phyloP scores from a whole-genome alignment of 139 green algal genomes.

The Chlamydomonas sp. region DNA sequence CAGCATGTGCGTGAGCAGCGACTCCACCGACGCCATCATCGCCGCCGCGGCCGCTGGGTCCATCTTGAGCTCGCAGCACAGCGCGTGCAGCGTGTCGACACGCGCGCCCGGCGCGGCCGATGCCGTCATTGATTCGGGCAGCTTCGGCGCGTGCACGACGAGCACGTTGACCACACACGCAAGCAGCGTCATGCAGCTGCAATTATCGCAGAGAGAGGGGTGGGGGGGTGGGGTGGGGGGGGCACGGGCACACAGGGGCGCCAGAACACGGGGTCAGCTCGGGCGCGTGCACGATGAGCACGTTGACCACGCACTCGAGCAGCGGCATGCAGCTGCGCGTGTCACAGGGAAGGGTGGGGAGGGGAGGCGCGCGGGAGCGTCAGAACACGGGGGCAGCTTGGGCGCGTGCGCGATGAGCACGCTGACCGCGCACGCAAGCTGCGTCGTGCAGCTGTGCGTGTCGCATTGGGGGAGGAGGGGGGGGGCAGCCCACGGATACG shows the following conservation, averaged over 20 bases:
- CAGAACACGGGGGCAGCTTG: conserved; percentile 3
- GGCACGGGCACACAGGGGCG: too few relatives aligned
- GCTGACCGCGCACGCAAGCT: conserved; percentile 39
- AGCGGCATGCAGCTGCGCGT: conserved; percentile 47
- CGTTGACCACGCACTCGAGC: conserved; percentile 37
- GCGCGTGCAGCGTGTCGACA: conserved; percentile 6
- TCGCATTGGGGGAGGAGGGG: too few relatives aligned
- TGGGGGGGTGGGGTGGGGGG: too few relatives aligned
- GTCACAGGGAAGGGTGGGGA: too few relatives aligned
- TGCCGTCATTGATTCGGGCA: conserved; percentile 16
- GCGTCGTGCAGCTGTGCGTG: conserved; percentile 43
- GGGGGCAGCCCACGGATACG: too few relatives aligned
- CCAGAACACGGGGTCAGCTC: too few relatives aligned
- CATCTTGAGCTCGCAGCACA: conserved; percentile 15
- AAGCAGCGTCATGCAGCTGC: conserved; percentile 46
- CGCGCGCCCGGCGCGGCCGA: not conserved
- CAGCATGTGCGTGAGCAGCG: conserved; percentile 22
- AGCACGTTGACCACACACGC: conserved; percentile 40
- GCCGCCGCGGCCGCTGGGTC: conserved; percentile 7
- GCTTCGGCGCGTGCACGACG: conserved; percentile 15
- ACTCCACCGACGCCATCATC: conserved; percentile 19
- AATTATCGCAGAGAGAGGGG: too few relatives aligned
- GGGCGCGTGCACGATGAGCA: conserved; percentile 26
- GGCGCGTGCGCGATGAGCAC: conserved; percentile 28
- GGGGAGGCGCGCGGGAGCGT: too few relatives aligned